Percentiles rank a stretch among this genome's conserved stretches.
Conservation (phyloP, 139 green algal species). For the Coccomyxa sp. region DNA sequence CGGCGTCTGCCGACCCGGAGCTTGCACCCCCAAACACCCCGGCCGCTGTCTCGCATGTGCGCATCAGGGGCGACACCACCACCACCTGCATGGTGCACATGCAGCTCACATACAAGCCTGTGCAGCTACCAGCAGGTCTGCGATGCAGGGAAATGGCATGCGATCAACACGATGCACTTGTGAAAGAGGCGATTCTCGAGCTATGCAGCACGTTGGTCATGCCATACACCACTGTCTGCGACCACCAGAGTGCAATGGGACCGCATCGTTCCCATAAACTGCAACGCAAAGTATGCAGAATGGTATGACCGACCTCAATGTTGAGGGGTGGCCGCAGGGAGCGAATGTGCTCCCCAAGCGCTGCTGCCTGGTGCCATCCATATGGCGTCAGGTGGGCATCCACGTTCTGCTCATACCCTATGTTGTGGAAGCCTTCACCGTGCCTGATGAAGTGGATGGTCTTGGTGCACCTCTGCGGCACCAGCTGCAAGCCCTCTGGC, state of each 20-base stretch:
- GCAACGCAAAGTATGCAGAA: no score
- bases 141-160: no score
- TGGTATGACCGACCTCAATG: no score
- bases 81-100: slow-evolving; percentile 9
- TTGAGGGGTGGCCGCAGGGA: not conserved
- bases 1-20: not conserved
- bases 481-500: no score
- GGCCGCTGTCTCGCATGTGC: slow-evolving; percentile 17
- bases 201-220: no score
- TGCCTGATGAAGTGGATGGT: slow-evolving; percentile 52
- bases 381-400: slow-evolving; percentile 40
- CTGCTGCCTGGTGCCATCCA: slow-evolving; percentile 42
- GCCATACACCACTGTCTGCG: no score
- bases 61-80: slow-evolving; percentile 8
- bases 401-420: slow-evolving; percentile 30
- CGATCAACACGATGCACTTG: no score
- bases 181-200: no score
- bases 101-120: not conserved
- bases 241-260: no score
- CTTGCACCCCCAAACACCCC: slow-evolving; percentile 8
- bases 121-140: not conserved
- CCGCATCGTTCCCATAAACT: no score
- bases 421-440: slow-evolving; percentile 56
- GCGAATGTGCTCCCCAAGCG: slow-evolving; percentile 32
- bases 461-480: no score